Evolutionary conservation across 768 basidiomycete genomes (phyloP), one percentile per base, ranked within the genome.

Genomic region (Lanmaoa rubissima): DNA sequence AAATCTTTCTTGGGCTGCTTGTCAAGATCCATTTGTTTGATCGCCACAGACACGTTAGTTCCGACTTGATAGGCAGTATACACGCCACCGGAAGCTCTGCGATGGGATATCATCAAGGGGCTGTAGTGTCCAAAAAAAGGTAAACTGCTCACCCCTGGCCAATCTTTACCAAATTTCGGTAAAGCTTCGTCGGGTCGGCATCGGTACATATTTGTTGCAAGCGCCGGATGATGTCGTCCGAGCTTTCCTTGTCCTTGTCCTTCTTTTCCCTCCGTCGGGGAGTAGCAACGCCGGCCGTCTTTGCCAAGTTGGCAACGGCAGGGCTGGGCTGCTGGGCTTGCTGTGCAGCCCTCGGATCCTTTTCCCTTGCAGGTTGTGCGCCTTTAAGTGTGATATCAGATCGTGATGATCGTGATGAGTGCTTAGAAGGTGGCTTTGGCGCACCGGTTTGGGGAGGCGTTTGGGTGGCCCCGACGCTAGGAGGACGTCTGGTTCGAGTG

Each of bases 11-110:
- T 98, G 41, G 97, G 97, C 68, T 98, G 97, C 77, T 98, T 97
- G 74, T 98, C 95, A 32, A 99, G 82, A 79, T 99, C 97, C 97
- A 98, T 99, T 75, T 98, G 96, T 75, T 99, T 99, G 83, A 99
- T 99, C 41, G 97, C 97, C 35, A 98, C 97, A 12, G 86, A 90
- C 34, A 92, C 65, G 73, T 97, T 96, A 32, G 92, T 94, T 41
- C 95, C 94, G 59, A 96, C 90, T 77, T 98, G 95, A 69, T 97
- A 97, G 16, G 96, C 96, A 13, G 95, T 98, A 75, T 97, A 99
- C 2, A 98, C 97, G 62, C 96, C 96, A 40, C 97, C 96, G 19
- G 92, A 96, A 16, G 97, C 96, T 57, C 94, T 95, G 69, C 6
- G 42, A 58, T 55, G 54, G 39, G 32, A 53, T 19, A 51, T 56